A percentile compares a stretch with the other conserved stretches of the same genome.
Evolutionary conservation across 2,329 filamentous ascomycete genomes (phyloP).

Genomic region (Fusarium stilboides): DNA sequence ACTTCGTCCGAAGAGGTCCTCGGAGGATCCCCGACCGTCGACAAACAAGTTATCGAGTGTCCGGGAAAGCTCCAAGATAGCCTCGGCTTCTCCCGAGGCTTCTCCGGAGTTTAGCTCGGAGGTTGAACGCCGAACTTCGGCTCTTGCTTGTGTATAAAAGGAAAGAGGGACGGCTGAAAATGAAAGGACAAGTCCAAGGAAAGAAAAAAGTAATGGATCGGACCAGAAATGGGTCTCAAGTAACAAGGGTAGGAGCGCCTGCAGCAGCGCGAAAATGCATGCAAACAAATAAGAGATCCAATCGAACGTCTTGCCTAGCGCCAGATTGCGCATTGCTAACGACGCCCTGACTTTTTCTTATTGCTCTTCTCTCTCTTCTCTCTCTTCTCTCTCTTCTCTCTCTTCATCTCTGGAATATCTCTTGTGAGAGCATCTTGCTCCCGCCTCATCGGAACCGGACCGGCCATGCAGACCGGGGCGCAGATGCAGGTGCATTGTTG

Average conservation of each 20-base stretch:
- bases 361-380: neutral
- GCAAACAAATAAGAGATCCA: slow-evolving; percentile 38
- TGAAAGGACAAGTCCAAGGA: slow-evolving; percentile 1
- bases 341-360: slow-evolving; percentile 16
- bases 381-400: too few relatives aligned
- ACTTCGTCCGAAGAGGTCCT: slow-evolving; percentile 27
- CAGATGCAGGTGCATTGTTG: slow-evolving; percentile 10
- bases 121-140: slow-evolving; percentile 28
- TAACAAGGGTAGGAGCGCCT: slow-evolving; percentile 20
- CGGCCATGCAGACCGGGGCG: slow-evolving; percentile 44
- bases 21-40: slow-evolving; percentile 23
- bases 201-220: slow-evolving; percentile 16
- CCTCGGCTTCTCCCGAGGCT: slow-evolving; percentile 30
- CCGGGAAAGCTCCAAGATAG: neutral
- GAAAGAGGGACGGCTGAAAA: slow-evolving; percentile 21
- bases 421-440: slow-evolving; percentile 31
- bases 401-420: slow-evolving; percentile 14
- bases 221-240: slow-evolving; percentile 22
- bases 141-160: slow-evolving; percentile 19
- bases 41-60: neutral
- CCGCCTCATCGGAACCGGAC: slow-evolving; percentile 45
- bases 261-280: slow-evolving; percentile 23
- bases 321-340: slow-evolving; percentile 32
- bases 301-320: slow-evolving; percentile 36
- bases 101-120: slow-evolving; percentile 33